Evolutionary conservation across 495 filamentous ascomycete genomes (phyloP).

Genomic region (Aspergillus homomorphus): DNA sequence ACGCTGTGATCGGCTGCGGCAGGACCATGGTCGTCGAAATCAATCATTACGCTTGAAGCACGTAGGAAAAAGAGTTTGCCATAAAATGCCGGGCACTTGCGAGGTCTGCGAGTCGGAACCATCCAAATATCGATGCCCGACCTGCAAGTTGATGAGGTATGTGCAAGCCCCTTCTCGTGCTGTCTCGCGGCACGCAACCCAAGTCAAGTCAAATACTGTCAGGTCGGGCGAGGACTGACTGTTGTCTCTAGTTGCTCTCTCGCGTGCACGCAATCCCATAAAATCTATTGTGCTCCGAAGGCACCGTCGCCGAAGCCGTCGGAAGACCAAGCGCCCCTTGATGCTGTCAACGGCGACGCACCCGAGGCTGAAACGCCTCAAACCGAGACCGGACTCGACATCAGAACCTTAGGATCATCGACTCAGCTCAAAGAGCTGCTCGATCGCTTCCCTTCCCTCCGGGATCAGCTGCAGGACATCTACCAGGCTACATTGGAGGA

Average conservation of each 20-base stretch:
- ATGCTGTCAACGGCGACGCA: slow-evolving; percentile 10
- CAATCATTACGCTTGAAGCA: slow-evolving; percentile 7
- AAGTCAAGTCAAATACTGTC: not conserved
- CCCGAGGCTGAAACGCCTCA: slow-evolving; percentile 13
- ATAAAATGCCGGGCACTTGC: slow-evolving; percentile 43
- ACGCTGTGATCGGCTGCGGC: slow-evolving; percentile 3
- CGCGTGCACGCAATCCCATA: slow-evolving; percentile 64
- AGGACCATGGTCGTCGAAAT: slow-evolving; percentile 10
- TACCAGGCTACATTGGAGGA: slow-evolving; percentile 49
- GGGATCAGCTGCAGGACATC: slow-evolving; percentile 48
- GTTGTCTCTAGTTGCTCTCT: slow-evolving; percentile 61
- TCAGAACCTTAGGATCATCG: slow-evolving; percentile 29
- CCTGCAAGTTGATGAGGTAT: slow-evolving; percentile 62
- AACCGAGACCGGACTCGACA: slow-evolving; percentile 11
- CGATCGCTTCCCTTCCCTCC: slow-evolving; percentile 49
- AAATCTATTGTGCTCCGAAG: slow-evolving; percentile 47
- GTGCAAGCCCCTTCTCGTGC: slow-evolving; percentile 10
- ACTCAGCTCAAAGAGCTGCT: slow-evolving; percentile 51
- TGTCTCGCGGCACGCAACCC: not conserved
- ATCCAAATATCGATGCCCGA: slow-evolving; percentile 65
- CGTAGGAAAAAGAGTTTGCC: not conserved
- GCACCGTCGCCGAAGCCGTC: slow-evolving; percentile 18
- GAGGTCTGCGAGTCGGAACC: slow-evolving; percentile 56
- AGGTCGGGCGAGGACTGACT: slow-evolving; percentile 5
- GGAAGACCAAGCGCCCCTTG: slow-evolving; percentile 25